Base-by-base conservation (phyloP, 805 yeast species). In the Metschnikowia drakensbergensis region DNA sequence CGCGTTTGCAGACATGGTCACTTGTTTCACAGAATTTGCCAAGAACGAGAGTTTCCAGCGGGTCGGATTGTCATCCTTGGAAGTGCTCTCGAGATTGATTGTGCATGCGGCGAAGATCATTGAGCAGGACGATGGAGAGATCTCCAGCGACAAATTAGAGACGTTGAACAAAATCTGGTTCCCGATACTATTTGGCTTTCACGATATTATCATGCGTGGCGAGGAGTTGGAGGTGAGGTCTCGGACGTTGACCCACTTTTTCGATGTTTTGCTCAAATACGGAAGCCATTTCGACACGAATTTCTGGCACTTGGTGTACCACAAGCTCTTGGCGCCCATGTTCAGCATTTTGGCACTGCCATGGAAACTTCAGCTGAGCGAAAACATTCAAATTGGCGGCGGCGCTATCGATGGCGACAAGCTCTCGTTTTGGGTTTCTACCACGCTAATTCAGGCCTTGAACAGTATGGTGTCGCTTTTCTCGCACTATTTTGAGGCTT, bases 181-280 rank as follows among this genome's bases (percentile, higher is more conserved):
- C 69, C 96, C 97, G 2, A 75, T 92, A n/a, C 67, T 94, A 53
- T 81, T 77, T 53, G 87, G 95, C 10, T 87, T 89, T 67, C 88
- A 90, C 61, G 90, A 88, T 52, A 85, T 92, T 6, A 88, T 91
- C 30, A 88, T 91, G 96, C 83, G 84, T 0, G 97, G 97, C 3
- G 90, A 85, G 48, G 99, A 94, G 66, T 72, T 94, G 43, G 99
- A 94, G 66, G 96, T 91, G 3, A 80, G 99, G 59, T 86, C 97
- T 0, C 76, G 88, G 47, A 96, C 97, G 0, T 74, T 94, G 60
- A 86, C 83, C 53, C 82, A 78, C 58, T 75, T 92, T 71, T 95
- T 94, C 68, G 94, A 88, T 55, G 77, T 88, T 3, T 69, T 94
- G 49, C 84, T 83, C 46, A 83, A 83, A 49, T 83, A 86, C 61